Base-by-base conservation (phyloP, 352 stramenopile species). In the Phytophthora megakarya region DNA sequence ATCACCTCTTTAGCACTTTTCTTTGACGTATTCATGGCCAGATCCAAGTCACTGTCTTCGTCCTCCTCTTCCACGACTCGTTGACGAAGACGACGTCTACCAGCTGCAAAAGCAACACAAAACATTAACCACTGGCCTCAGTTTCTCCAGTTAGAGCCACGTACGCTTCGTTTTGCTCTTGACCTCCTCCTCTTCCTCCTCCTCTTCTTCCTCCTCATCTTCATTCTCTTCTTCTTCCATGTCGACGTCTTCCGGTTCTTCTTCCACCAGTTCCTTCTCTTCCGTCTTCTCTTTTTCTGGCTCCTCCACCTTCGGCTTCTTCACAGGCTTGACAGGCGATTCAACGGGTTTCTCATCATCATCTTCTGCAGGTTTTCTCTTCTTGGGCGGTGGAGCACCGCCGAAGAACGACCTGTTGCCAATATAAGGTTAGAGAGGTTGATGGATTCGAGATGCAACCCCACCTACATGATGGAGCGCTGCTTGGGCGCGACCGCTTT, bases 401-500 rank as follows among this genome's bases (percentile, higher is more conserved):
- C 73, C 72, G 46, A 92, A 92, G 67, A 92, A 92, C 55, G 83
- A 78, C 35, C 78, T 86, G 51, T 35, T 35, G 3, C 5, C 32
- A 12, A 1, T 12, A 16, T 25, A 46, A n/a, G 12, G 37, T 9
- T 23, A 33, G 5, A 35, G 30, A 35, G 30, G 30, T 35, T 35
- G 3, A 12, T 35, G 30, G 30, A n/a, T n/a, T 12, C 8, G 3
- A 12, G 8, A 12, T 11, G 13, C 30, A 35, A 35, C 8, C 7
- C 19, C 7, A 73, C 78, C 44, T 76, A 90, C 80, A 50, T 83
- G 75, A 92, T 90, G 25, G 81, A 88, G 49, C 75, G 66, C 71
- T 92, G 84, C 63, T 78, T 86, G 32, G 61, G 25, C 9, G 35
- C 38, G 21, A 30, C 55, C 25, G 25, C 50, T 72, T 74, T 80